A percentile compares a stretch with the other conserved stretches of the same genome.
Evolutionary conservation across 73 alveolate species (phyloP).

Genomic region (Stentor coeruleus): DNA sequence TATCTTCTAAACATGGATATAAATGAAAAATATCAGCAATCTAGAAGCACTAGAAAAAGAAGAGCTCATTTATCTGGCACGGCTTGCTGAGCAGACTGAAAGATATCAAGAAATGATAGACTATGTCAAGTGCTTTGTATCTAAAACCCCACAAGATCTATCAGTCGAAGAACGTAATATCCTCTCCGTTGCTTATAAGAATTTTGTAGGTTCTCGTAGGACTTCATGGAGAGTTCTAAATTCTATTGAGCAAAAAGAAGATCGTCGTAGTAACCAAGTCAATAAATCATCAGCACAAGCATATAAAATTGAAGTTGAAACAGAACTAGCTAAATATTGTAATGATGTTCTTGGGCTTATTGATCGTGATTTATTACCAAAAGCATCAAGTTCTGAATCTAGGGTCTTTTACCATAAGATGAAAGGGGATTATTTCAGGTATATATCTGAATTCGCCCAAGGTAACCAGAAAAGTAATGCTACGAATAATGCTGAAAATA

Average conservation of each 20-base stretch:
- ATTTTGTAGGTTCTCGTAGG: constrained; percentile 42
- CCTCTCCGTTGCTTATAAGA: constrained; percentile 54
- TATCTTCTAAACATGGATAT: no score
- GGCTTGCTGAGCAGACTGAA: constrained; percentile 66
- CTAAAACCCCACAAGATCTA: constrained; percentile 38
- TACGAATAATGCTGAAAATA: constrained; percentile 40
- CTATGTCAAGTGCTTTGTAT: constrained; percentile 37
- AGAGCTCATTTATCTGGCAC: constrained; percentile 50
- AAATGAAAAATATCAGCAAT: background rate
- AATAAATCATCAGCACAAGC: background rate
- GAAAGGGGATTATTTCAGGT: constrained; percentile 58
- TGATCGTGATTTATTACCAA: constrained; percentile 51
- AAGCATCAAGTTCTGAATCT: constrained; percentile 33
- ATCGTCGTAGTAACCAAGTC: constrained; percentile 46
- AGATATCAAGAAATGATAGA: constrained; percentile 66
- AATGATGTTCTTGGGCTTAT: constrained; percentile 49
- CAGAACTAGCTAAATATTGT: constrained; percentile 15
- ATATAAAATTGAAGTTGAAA: constrained; percentile 13
- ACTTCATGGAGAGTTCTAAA: constrained; percentile 53
- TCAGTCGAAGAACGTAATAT: constrained; percentile 70
- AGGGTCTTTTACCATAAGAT: constrained; percentile 33
- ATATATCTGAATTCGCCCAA: constrained; percentile 47
- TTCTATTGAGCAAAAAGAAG: constrained; percentile 40
- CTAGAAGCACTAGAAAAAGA: constrained; percentile 33
- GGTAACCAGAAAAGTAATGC: constrained; percentile 38